Conservation (phyloP, 805 yeast genomes). For the Suhomyces tanzawaensis region DNA sequence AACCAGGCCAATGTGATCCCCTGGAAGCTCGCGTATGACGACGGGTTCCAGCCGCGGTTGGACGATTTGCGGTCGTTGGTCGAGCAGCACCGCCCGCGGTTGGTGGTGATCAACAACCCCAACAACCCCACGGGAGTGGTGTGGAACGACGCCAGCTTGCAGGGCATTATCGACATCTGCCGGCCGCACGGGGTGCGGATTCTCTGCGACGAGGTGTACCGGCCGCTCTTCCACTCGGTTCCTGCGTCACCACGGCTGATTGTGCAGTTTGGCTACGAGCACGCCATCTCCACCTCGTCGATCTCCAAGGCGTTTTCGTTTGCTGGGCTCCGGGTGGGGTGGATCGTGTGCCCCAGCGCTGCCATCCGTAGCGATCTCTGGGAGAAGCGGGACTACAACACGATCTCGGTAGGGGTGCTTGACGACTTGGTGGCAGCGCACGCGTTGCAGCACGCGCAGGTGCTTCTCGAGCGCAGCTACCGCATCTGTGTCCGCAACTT, state of each 20-base stretch:
- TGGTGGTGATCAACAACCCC: constrained; percentile 48
- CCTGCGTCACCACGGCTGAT: constrained; percentile 35
- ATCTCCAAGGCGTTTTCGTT: constrained; percentile 54
- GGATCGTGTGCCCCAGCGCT: constrained; percentile 43
- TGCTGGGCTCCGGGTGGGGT: constrained; percentile 54
- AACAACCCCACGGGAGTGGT: constrained; percentile 42
- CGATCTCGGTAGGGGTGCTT: constrained; percentile 45
- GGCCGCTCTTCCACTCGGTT: constrained; percentile 48
- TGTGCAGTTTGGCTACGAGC: constrained; percentile 38
- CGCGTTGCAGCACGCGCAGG: constrained; percentile 34
- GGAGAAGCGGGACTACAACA: constrained; percentile 48
- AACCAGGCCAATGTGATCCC: constrained; percentile 30
- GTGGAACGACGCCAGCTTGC: constrained; percentile 32
- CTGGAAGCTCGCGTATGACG: constrained; percentile 30
- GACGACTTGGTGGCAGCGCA: constrained; percentile 48
- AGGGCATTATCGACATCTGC: constrained; percentile 38
- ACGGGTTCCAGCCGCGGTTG: constrained; percentile 37
- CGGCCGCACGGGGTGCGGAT: constrained; percentile 29
- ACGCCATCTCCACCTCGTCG: constrained; percentile 47
- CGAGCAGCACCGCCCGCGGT: constrained; percentile 35
- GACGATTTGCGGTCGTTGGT: constrained; percentile 26
- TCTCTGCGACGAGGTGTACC: constrained; percentile 52
- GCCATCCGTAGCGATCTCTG: constrained; percentile 29
- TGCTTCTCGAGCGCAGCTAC: constrained; percentile 39
- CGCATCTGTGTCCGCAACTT: constrained; percentile 40